These are phyloP conservation scores for Boletus coccyginus DNA, from an alignment of 768 basidiomycete genomes.

Conservation along the genomic window DNA sequence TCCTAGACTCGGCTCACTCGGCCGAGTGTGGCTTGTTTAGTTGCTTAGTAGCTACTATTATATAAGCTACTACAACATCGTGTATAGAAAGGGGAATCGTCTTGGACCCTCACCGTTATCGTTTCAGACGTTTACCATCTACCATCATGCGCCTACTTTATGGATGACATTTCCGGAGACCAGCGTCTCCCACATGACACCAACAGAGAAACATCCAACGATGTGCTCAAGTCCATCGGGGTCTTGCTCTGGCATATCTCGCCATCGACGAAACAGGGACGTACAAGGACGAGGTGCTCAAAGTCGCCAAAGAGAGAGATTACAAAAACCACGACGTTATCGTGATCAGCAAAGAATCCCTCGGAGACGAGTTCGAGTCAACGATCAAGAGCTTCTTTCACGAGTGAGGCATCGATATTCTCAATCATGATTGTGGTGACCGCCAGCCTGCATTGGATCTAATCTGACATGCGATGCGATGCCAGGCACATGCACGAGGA, in stretches of 20 bases:
- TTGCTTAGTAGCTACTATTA: no score
- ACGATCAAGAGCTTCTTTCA: constrained; percentile 82
- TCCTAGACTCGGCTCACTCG: no score
- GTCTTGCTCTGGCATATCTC: constrained; percentile 65
- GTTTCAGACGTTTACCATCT: not conserved
- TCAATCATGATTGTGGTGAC: no score
- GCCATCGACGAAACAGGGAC: constrained; percentile 46
- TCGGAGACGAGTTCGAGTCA: constrained; percentile 77
- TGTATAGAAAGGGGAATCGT: not conserved
- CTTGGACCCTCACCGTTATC: not conserved
- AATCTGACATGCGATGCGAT: not conserved
- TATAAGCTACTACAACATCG: no score
- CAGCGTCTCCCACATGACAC: constrained; percentile 80
- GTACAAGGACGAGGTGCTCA: constrained; percentile 54
- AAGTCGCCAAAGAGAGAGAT: constrained; percentile 60
- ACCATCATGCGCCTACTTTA: constrained; percentile 69
- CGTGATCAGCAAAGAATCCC: constrained; percentile 68
- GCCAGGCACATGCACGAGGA: constrained; percentile 90
- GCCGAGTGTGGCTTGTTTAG: no score
- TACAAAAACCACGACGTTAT: constrained; percentile 86
- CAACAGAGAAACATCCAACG: constrained; percentile 44
- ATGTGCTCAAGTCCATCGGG: constrained; percentile 54
- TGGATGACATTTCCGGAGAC: constrained; percentile 71
- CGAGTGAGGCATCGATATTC: constrained; percentile 44
- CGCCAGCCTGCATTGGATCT: not conserved